Evolutionary conservation across 2,329 filamentous ascomycete species (phyloP).

Genomic region (Trichoderma sp.): DNA sequence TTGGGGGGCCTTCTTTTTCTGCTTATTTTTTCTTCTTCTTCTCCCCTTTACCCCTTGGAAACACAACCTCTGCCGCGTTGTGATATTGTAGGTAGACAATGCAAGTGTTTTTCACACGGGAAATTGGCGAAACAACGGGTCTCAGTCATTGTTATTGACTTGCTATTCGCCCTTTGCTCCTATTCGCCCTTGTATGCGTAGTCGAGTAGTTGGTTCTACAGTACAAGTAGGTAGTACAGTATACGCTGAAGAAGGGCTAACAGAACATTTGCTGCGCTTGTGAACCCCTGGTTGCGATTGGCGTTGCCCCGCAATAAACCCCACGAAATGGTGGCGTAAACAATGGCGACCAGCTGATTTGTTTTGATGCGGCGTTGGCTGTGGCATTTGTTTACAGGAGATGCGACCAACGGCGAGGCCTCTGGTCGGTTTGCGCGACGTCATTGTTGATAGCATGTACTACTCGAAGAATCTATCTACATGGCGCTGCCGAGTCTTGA

Average conservation of each 20-base stretch:
- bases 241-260: constrained; percentile 3
- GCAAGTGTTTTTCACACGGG: constrained; percentile 3
- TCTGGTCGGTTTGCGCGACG: neutral
- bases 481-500: neutral
- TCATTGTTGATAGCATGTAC: neutral
- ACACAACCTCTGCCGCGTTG: neutral
- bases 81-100: constrained; percentile 8
- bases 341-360: neutral
- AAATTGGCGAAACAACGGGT: neutral
- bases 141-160: neutral
- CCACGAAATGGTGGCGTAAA: constrained; percentile 1
- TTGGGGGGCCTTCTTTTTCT: neutral
- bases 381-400: neutral
- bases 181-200: too few species aligned
- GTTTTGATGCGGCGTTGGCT: constrained; percentile 1
- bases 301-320: constrained; percentile 17
- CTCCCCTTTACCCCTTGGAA: neutral
- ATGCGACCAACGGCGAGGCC: neutral
- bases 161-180: neutral
- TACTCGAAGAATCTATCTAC: neutral
- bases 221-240: too few species aligned
- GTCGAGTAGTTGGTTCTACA: too few species aligned
- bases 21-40: neutral
- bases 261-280: neutral
- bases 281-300: neutral